Percentiles rank a stretch among this genome's conserved stretches.
These are phyloP conservation scores for Boletus reticulatus DNA, from an alignment of 768 basidiomycete genomes.

Conservation along the genomic window DNA sequence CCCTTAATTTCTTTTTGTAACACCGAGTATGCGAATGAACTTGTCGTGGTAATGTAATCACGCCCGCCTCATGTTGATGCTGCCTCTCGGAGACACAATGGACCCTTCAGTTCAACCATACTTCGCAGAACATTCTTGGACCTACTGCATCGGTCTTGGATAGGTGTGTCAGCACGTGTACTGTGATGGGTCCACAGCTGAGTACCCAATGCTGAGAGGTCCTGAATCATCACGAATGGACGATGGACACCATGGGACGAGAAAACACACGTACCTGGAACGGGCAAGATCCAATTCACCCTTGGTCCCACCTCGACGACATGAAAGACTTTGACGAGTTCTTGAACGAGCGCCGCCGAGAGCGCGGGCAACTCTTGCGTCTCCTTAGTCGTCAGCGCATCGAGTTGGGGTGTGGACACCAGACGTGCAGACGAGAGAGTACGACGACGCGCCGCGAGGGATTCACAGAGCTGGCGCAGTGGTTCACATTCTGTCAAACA, in stretches of 20 bases:
- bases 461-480: constrained; percentile 57
- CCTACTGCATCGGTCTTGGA: no score
- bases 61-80: no score
- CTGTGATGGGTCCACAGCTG: no score
- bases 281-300: constrained; percentile 83
- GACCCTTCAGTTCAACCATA: no score
- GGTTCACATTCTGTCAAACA: constrained; percentile 54
- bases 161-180: no score
- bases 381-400: constrained; percentile 34
- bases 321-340: constrained; percentile 83
- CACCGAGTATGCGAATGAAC: no score
- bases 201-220: no score
- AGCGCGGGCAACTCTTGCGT: constrained; percentile 48
- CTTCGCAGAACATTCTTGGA: no score
- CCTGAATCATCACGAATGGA: constrained; percentile 41
- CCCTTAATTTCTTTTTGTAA: no score
- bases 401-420: constrained; percentile 27
- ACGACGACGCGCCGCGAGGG: constrained; percentile 60
- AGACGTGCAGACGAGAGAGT: constrained; percentile 60
- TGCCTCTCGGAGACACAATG: no score
- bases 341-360: constrained; percentile 64
- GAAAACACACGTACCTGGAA: constrained; percentile 56
- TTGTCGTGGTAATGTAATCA: no score
- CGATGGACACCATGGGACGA: no score
- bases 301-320: constrained; percentile 74